Evolutionary conservation across 2,329 filamentous ascomycete species (phyloP), one percentile per base, ranked within the genome.

Genomic region (Salinomyces thailandicus): DNA sequence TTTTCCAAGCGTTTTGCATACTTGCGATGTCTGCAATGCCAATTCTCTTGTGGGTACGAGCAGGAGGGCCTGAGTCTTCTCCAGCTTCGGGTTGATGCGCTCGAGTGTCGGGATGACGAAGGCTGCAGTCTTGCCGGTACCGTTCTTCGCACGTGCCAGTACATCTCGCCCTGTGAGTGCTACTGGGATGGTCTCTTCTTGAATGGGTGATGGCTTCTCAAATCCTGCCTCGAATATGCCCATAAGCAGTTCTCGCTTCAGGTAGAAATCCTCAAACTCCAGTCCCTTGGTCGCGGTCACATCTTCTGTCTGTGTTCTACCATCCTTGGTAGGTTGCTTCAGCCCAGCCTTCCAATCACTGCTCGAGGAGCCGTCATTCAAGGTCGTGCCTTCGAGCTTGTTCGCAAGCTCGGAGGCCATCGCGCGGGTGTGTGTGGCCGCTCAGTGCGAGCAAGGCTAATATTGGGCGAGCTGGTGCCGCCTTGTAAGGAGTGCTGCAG

Each of bases 161-260:
- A 98, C 87, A 59, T 98, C 91, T 64, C 89, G 78, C 38, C 91
- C 91, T 32, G 89, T 93, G 39, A 98, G 73, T 34, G 91, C 91
- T 48, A 98, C 89, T 32, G 91, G 91, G 55, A 98, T 95, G 37
- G 91, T 86, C 68, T 96, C 91, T 79, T 98, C 91, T 76, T 98
- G 91, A 53, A 98, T 98, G 8, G 91, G 91, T 39, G 91, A 98
- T 12, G 91, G 91, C 67, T 93, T 95, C 62, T 98, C 91, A 62
- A 95, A 98, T 46, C 91, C 91, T 50, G 91, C 91, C 68, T 98
- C 91, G 62, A 96, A 98, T 49, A 98, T 96, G 45, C 91, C 91
- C 89, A 96, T 98, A 67, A 98, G 77, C 43, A 98, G 69, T 59
- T 94, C 85, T 59, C 91, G 76, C 69, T 93, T 94, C 52, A 98